Evolutionary conservation across 2,329 filamentous ascomycete species (phyloP).

Genomic region (Aspergillus tubingensis): DNA sequence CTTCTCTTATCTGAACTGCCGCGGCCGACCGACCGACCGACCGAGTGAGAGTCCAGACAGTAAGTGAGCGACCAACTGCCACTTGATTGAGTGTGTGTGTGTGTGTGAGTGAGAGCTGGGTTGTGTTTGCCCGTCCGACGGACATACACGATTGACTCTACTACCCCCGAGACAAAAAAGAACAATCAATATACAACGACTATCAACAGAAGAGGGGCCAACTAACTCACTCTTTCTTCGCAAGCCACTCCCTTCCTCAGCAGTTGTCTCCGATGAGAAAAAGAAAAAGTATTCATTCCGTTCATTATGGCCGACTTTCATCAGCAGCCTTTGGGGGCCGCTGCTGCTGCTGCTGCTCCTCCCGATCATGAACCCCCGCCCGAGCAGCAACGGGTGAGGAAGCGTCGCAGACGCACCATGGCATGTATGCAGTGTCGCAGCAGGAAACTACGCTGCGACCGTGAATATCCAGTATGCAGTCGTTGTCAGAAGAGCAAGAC

Average conservation of each 20-base stretch:
- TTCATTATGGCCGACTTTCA: slow-evolving; percentile 20
- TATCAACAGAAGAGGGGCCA: neutral
- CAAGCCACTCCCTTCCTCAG: neutral
- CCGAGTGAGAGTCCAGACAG: neutral
- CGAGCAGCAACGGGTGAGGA: slow-evolving; percentile 34
- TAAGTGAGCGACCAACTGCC: too few species aligned
- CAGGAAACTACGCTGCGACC: slow-evolving; percentile 47
- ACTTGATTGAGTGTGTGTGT: too few species aligned
- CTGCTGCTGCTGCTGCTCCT: neutral
- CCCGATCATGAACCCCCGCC: slow-evolving; percentile 7
- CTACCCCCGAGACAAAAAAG: too few species aligned
- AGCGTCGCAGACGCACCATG: slow-evolving; percentile 43
- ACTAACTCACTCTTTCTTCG: neutral
- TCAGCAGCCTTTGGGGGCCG: slow-evolving; percentile 5
- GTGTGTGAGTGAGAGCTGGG: too few species aligned
- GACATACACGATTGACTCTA: too few species aligned
- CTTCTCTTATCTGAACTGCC: slow-evolving; percentile 9
- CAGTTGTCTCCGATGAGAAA: neutral
- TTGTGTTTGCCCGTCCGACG: too few species aligned
- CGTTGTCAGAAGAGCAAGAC: slow-evolving; percentile 42
- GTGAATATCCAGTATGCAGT: slow-evolving; percentile 43
- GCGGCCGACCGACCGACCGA: neutral
- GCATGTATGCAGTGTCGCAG: slow-evolving; percentile 46
- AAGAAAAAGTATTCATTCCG: neutral
- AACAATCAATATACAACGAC: too few species aligned